These are phyloP conservation scores for Penicillium robsamsonii DNA, from an alignment of 495 filamentous ascomycete species.

Conservation along the genomic window DNA sequence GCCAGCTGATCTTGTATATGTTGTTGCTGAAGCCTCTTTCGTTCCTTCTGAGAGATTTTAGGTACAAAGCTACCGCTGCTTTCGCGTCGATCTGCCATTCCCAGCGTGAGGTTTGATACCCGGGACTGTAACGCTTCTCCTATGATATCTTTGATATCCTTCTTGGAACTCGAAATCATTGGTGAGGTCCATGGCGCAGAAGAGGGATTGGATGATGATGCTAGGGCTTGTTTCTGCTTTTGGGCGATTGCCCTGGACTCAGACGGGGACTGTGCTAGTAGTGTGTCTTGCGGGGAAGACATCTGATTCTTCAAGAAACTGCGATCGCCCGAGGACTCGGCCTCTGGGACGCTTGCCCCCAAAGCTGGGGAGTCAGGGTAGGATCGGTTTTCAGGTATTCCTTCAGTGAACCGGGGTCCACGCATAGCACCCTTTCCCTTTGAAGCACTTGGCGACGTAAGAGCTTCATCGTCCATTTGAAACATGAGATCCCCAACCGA, in stretches of 20 bases:
- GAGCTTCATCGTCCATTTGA: constrained; percentile 83
- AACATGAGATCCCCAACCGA: constrained; percentile 82
- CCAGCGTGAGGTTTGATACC: constrained; percentile 73
- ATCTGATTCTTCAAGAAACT: constrained; percentile 37
- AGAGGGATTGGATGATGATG: constrained; percentile 12
- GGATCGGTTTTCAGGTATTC: constrained; percentile 19
- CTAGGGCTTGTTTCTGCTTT: constrained; percentile 22
- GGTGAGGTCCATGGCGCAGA: constrained; percentile 61
- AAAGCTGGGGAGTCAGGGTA: constrained; percentile 31
- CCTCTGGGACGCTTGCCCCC: constrained; percentile 31
- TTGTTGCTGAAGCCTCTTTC: constrained; percentile 76
- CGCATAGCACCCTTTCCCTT: constrained; percentile 37
- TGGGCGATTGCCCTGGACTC: constrained; percentile 25
- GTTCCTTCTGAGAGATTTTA: constrained; percentile 85
- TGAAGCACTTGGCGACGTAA: constrained; percentile 24
- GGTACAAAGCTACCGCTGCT: constrained; percentile 33
- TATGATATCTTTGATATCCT: constrained; percentile 83
- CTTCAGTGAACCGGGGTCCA: constrained; percentile 16
- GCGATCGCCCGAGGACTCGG: constrained; percentile 29
- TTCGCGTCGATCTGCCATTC: constrained; percentile 52
- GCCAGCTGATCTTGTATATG: constrained; percentile 54
- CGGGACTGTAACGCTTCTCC: constrained; percentile 61
- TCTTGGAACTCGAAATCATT: constrained; percentile 56
- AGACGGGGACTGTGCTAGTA: constrained; percentile 32
- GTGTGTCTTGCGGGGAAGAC: constrained; percentile 27